A percentile compares a stretch with the other conserved stretches of the same genome.
Conservation (phyloP, 2,329 filamentous ascomycete species). For the Trichoderma semiorbis region DNA sequence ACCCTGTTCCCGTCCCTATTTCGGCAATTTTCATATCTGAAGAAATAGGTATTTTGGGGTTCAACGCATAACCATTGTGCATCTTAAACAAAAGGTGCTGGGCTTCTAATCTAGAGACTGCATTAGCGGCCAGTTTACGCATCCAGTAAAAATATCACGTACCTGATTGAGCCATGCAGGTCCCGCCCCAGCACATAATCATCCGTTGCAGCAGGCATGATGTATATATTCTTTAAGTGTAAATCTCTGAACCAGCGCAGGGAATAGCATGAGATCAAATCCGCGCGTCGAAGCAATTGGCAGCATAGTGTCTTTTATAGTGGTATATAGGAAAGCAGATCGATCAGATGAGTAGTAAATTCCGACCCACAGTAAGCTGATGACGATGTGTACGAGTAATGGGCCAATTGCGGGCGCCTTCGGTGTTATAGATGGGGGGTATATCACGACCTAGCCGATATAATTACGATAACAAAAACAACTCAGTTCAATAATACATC, state of each 20-base stretch:
- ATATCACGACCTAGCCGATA: not conserved
- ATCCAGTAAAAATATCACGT: not conserved
- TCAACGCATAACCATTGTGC: not conserved
- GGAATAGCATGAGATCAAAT: not conserved
- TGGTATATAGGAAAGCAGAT: not conserved
- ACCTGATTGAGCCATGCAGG: not conserved
- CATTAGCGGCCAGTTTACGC: not conserved
- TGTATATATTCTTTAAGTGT: not conserved
- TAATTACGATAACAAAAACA: not conserved
- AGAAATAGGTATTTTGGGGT: not conserved
- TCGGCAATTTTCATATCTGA: not conserved
- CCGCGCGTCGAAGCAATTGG: not conserved
- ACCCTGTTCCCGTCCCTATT: not conserved
- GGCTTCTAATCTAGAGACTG: not conserved
- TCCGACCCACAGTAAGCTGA: not conserved
- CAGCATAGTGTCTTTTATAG: not conserved
- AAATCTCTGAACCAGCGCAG: not conserved
- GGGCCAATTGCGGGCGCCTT: not conserved
- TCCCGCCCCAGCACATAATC: not conserved
- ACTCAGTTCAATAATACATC: not conserved
- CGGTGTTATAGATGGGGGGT: not conserved
- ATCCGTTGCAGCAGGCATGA: not conserved
- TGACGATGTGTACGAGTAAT: not conserved
- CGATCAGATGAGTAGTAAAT: not conserved
- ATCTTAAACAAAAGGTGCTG: not conserved